Evolutionary conservation across 2,329 filamentous ascomycete genomes (phyloP), one percentile per base, ranked within the genome.

Genomic region (Microsporum canis): DNA sequence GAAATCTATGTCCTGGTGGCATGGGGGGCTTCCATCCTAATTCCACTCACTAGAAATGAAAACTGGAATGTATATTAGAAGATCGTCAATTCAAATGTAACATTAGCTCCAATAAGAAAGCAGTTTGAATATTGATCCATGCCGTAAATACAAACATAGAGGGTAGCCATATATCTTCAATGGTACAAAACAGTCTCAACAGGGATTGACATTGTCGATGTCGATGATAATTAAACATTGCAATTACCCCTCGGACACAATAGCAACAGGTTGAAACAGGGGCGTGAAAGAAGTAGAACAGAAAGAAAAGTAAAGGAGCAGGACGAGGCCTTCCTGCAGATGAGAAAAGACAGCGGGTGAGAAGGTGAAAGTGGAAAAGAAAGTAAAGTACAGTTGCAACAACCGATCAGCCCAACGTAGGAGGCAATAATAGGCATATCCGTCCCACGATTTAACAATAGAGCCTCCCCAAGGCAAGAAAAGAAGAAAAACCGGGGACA

Each of bases 161-260:
- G 17, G 17, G 17, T 23, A 23, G 17, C 45, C 27, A 8, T 51
- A 43, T 14, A 43, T 43, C 39, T 43, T 14, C n/a, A 43, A n/a
- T n/a, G 39, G 45, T 29, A 23, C n/a, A 49, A 49, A 17, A 49
- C 3, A 17, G 17, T 17, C 43, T 8, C 27, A 47, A 29, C 23
- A 47, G 5, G 43, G 43, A 51, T 51, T 51, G 27, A n/a, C 45
- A 29, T 51, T 31, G 14, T 51, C 8, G 45, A 51, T 29, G 45
- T 23, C 27, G 45, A 29, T n/a, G 10, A 33, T 51, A 51, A 51
- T 31, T 51, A 51, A 51, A 29, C 45, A 51, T 51, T 51, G 23
- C 45, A 51, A 49, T 57, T 51, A 38, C 59, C 59, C 17, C 12
- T 58, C 29, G 56, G 27, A 23, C 51, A 49, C 33, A 60, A 29